A percentile compares a stretch with the other conserved stretches of the same genome.
Evolutionary conservation across 2,329 filamentous ascomycete genomes (phyloP).

Genomic region (Ceratocystis cubensis): DNA sequence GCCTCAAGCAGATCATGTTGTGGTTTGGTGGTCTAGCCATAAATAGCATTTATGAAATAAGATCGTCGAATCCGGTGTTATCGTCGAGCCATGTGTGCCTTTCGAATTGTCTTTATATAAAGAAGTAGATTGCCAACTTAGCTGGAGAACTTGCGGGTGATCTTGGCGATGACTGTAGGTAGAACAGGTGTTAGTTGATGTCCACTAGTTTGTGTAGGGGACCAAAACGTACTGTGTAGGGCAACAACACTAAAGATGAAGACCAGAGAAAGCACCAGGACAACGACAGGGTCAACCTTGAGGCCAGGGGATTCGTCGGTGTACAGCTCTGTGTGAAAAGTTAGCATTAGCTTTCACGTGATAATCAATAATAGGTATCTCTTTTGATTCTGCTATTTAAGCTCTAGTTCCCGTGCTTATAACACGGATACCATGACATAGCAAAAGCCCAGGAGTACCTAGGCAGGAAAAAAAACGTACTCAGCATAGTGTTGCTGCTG

Average conservation of each 20-base stretch:
- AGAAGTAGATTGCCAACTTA: constrained; percentile 28
- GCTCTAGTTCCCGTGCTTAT: background rate
- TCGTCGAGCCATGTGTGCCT: background rate
- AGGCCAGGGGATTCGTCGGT: constrained; percentile 95
- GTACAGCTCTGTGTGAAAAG: constrained; percentile 57
- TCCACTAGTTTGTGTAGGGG: background rate
- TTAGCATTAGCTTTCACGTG: background rate
- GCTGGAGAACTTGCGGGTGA: constrained; percentile 75
- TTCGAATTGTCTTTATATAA: background rate
- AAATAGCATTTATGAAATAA: background rate
- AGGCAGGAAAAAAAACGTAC: constrained; percentile 41
- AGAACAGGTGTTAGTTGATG: constrained; percentile 22
- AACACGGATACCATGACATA: background rate
- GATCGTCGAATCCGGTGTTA: background rate
- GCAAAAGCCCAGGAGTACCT: background rate
- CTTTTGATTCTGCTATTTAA: background rate
- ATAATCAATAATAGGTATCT: background rate
- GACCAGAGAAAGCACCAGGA: constrained; percentile 87
- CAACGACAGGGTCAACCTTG: constrained; percentile 95
- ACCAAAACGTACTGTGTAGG: constrained; percentile 66
- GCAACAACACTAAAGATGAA: constrained; percentile 99
- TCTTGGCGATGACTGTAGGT: constrained; percentile 73
- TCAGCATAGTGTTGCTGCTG: constrained; percentile 96
- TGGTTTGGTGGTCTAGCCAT: background rate
- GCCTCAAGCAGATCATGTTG: background rate